Evolutionary conservation across 139 green algal genomes (phyloP).

Genomic region (Chlamydomonas schloesseri): DNA sequence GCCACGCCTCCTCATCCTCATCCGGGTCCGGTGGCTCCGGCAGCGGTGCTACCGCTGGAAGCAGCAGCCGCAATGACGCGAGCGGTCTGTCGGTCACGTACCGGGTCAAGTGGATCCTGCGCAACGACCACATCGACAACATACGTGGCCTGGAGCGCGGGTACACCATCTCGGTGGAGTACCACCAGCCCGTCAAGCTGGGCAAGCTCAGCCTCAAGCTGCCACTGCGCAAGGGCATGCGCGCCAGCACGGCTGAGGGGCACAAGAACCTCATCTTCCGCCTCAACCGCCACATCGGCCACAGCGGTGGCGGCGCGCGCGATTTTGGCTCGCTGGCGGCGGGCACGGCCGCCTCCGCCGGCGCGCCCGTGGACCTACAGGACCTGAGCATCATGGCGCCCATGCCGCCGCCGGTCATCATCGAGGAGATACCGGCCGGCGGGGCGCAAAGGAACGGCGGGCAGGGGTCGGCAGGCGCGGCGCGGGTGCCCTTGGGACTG

Average conservation of each 20-base stretch:
- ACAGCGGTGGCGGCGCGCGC: neutral
- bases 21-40: neutral
- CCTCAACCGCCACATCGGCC: constrained; percentile 55
- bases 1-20: neutral
- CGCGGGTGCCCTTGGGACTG: too few species aligned
- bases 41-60: neutral
- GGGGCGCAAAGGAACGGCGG: too few species aligned
- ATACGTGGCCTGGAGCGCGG: constrained; percentile 56
- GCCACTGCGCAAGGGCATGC: constrained; percentile 62
- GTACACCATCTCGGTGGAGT: constrained; percentile 57
- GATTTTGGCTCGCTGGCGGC: neutral
- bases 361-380: neutral
- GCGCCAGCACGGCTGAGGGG: constrained; percentile 56
- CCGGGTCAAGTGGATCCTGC: constrained; percentile 62
- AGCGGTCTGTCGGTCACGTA: constrained; percentile 26
- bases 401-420: too few species aligned
- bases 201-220: constrained; percentile 55
- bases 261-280: constrained; percentile 64
- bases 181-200: constrained; percentile 46
- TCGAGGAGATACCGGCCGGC: too few species aligned
- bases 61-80: neutral
- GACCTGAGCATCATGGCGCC: neutral
- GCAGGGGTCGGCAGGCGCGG: too few species aligned
- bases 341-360: neutral
- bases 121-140: constrained; percentile 60